A percentile compares a stretch with the other conserved stretches of the same genome.
phyloP scores from a whole-genome alignment of 768 basidiomycete genomes.

The Pilatotrama ljubarskyi region DNA sequence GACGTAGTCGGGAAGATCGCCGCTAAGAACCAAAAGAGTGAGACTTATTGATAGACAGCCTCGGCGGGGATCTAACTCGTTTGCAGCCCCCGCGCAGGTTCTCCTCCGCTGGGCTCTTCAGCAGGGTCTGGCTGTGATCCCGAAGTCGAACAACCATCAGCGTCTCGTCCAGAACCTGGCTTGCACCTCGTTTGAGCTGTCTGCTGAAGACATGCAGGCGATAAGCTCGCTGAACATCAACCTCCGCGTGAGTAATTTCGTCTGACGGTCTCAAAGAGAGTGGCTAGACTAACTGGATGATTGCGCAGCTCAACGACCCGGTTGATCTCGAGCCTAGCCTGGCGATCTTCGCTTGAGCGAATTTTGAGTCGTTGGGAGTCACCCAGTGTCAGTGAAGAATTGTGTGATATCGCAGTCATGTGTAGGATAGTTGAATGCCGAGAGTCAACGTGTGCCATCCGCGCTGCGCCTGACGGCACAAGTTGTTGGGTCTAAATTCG shows the following conservation, averaged over 20 bases:
- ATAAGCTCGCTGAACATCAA: conserved; percentile 64
- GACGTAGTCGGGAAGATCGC: conserved; percentile 47
- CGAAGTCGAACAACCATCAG: conserved; percentile 43
- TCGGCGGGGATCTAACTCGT: no score
- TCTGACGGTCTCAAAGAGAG: no score
- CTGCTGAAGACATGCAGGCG: conserved; percentile 53
- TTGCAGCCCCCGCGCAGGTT: conserved; percentile 37
- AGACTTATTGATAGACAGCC: conserved; percentile 17
- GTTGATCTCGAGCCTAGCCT: conserved; percentile 63
- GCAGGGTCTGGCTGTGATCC: conserved; percentile 49
- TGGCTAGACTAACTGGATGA: neutral
- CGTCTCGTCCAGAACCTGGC: conserved; percentile 48
- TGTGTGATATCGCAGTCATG: neutral
- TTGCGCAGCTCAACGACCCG: conserved; percentile 65
- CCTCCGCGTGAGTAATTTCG: conserved; percentile 51
- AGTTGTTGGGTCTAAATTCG: no score
- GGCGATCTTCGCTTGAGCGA: conserved; percentile 62
- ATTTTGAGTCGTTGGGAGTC: neutral
- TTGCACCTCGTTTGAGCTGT: conserved; percentile 49
- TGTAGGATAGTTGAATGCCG: conserved; percentile 12
- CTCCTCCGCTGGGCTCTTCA: conserved; percentile 53
- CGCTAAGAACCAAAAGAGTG: conserved; percentile 53
- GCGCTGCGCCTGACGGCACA: neutral
- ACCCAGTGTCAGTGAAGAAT: neutral
- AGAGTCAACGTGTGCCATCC: neutral